Conservation (phyloP, 2,329 filamentous ascomycete species). For the Paracorniculantispora psalliotae region DNA sequence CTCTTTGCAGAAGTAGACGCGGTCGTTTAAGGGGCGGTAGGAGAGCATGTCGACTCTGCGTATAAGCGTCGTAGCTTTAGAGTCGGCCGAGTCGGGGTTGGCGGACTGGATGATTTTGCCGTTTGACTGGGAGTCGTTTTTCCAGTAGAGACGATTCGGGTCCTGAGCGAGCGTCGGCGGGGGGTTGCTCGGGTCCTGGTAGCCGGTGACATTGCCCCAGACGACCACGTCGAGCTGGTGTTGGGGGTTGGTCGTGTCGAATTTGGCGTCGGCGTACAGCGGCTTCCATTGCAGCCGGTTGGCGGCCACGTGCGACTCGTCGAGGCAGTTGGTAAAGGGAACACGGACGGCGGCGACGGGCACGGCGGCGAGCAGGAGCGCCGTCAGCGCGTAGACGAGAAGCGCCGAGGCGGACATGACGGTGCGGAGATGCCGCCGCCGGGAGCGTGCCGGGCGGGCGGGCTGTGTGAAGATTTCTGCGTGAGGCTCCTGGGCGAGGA, state of each 20-base stretch:
- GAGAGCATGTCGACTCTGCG: slow-evolving; percentile 68
- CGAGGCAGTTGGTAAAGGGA: slow-evolving; percentile 79
- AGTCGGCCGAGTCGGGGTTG: slow-evolving; percentile 28
- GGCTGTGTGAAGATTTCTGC: not conserved
- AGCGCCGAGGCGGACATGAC: not conserved
- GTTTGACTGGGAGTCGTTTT: slow-evolving; percentile 50
- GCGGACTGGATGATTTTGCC: slow-evolving; percentile 71
- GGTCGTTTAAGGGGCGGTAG: slow-evolving; percentile 61
- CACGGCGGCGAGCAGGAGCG: slow-evolving; percentile 31
- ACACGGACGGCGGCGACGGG: slow-evolving; percentile 60
- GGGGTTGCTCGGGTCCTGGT: slow-evolving; percentile 50
- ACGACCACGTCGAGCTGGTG: slow-evolving; percentile 72
- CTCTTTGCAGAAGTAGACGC: slow-evolving; percentile 61
- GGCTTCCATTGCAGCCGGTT: slow-evolving; percentile 75
- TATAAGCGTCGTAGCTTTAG: slow-evolving; percentile 68
- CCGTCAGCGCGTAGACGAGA: slow-evolving; percentile 27
- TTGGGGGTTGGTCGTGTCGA: slow-evolving; percentile 55
- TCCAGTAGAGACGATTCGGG: slow-evolving; percentile 47
- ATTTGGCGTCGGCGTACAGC: slow-evolving; percentile 66
- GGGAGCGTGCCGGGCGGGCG: not conserved
- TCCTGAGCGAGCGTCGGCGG: slow-evolving; percentile 49
- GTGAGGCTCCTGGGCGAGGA: not conserved
- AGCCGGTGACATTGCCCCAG: slow-evolving; percentile 87
- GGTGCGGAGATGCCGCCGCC: not conserved
- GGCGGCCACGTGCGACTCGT: slow-evolving; percentile 51